phyloP scores from a whole-genome alignment of 1,284 basidiomycete genomes.

The Cutaneotrichosporon mucoides region DNA sequence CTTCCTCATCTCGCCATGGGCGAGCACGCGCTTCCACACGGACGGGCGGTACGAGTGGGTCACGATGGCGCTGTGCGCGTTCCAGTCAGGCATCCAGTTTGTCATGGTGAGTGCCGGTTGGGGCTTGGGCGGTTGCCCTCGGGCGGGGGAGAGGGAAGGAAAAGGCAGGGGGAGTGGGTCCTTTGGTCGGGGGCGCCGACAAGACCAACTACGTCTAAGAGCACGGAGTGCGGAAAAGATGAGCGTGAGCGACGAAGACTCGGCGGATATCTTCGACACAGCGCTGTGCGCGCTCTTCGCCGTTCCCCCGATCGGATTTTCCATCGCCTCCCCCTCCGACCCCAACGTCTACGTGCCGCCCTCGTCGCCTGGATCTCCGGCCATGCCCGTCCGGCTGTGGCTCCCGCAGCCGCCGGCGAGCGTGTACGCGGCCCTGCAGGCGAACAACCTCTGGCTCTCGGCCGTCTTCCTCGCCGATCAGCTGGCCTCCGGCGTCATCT shows the following conservation, averaged over 20 bases:
- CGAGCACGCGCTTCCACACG: neutral
- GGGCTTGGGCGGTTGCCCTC: no score
- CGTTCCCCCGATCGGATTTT: slow-evolving; percentile 41
- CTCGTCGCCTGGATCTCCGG: slow-evolving; percentile 2
- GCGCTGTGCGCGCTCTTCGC: slow-evolving; percentile 35
- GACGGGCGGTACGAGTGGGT: slow-evolving; percentile 19
- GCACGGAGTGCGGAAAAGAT: no score
- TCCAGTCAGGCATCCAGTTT: slow-evolving; percentile 28
- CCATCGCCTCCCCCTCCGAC: slow-evolving; percentile 12
- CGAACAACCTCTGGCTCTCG: slow-evolving; percentile 46
- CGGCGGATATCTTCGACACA: slow-evolving; percentile 37
- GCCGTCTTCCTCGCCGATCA: slow-evolving; percentile 43
- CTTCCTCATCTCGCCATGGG: slow-evolving; percentile 9
- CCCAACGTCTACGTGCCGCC: slow-evolving; percentile 27
- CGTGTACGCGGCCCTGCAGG: slow-evolving; percentile 42
- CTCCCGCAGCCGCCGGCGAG: slow-evolving; percentile 37
- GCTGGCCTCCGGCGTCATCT: slow-evolving; percentile 15
- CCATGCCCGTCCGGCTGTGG: slow-evolving; percentile 26
- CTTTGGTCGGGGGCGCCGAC: no score
- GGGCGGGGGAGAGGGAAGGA: no score
- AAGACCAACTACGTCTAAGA: no score
- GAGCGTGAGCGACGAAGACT: neutral
- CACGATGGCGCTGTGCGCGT: slow-evolving; percentile 18
- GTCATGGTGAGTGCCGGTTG: slow-evolving; percentile 17
- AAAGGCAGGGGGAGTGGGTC: neutral